Evolutionary conservation across 192 early-diverging fungal species (phyloP).

Genomic region (Podila horticola): DNA sequence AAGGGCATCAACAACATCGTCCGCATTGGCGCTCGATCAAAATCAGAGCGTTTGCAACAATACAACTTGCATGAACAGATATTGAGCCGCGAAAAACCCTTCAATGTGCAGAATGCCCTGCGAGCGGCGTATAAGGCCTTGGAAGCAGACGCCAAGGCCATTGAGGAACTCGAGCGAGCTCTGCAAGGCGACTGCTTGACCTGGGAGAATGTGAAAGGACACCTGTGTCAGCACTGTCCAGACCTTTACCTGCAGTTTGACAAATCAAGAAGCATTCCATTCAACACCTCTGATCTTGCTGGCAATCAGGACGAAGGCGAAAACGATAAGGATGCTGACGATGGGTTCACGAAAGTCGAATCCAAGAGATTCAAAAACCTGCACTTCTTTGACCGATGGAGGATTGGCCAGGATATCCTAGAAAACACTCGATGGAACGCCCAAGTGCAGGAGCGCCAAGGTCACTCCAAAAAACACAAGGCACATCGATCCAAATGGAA

Average conservation of each 20-base stretch:
- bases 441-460: slow-evolving; percentile 9
- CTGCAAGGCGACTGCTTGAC: slow-evolving; percentile 26
- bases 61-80: slow-evolving; percentile 32
- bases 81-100: slow-evolving; percentile 13
- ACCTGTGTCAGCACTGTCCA: slow-evolving; percentile 30
- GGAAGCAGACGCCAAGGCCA: slow-evolving; percentile 11
- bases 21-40: slow-evolving; percentile 57
- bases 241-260: slow-evolving; percentile 12
- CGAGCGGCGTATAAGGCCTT: slow-evolving; percentile 32
- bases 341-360: slow-evolving; percentile 9
- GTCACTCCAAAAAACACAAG: slow-evolving; percentile 13
- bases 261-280: neutral
- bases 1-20: slow-evolving; percentile 50
- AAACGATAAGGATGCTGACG: slow-evolving; percentile 4
- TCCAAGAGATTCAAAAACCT: neutral
- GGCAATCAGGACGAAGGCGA: no score
- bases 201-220: slow-evolving; percentile 16
- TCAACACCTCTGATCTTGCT: no score
- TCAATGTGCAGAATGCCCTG: slow-evolving; percentile 33
- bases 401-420: slow-evolving; percentile 9
- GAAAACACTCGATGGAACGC: neutral
- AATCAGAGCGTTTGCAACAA: slow-evolving; percentile 27
- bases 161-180: slow-evolving; percentile 14
- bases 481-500: neutral
- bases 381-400: slow-evolving; percentile 24